Base-by-base conservation (phyloP, 129 eudicot genomes). In the Chrysanthemum lavandulifolium region DNA sequence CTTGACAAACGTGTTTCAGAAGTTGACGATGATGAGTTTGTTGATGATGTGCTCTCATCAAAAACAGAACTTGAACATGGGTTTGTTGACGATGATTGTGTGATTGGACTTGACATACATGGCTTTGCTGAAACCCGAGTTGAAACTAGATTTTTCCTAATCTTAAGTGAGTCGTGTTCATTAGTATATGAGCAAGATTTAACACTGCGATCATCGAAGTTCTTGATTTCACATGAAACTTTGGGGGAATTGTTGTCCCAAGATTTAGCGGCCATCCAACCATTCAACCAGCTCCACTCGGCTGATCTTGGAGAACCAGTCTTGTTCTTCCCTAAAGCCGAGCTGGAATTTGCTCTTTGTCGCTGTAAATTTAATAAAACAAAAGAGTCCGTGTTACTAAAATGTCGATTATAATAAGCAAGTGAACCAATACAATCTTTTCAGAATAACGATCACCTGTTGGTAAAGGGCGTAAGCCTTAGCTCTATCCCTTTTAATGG, bases 191-290 rank as follows among this genome's bases (percentile, higher is more conserved):
- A 83, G 59, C 73, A 65, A 6, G 83, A 79, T 50, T 79, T 81
- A 47, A 73, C 80, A 43, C 67, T 76, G 3, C 71, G 81, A 49
- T 73, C 82, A 50, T 82, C 85, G 2, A 49, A 23, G 19, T 47
- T 78, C 78, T 50, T 82, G 13, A 77, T 67, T 75, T 56, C 55
- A 16, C 84, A 86, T 11, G 87, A 73, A 43, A 29, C 33, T 11
- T 78, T 84, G 0, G 66, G 75, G 1, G 82, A 60, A 31, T 73
- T 59, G 53, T 86, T 73, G 29, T 73, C 96, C 98, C 96, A 94
- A 4, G 96, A 87, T 80, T 87, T 94, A 27, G 73, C 68, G n/a
- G 98, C 86, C 96, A 94, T 90, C 98, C 98, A 94, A 18, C 96
- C 89, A 33, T 94, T 93, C 54, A 94, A 31, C 98, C 98, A 90